A percentile compares a stretch with the other conserved stretches of the same genome.
Conservation (phyloP, 208 protist genomes). For the Leptomonas seymouri region DNA sequence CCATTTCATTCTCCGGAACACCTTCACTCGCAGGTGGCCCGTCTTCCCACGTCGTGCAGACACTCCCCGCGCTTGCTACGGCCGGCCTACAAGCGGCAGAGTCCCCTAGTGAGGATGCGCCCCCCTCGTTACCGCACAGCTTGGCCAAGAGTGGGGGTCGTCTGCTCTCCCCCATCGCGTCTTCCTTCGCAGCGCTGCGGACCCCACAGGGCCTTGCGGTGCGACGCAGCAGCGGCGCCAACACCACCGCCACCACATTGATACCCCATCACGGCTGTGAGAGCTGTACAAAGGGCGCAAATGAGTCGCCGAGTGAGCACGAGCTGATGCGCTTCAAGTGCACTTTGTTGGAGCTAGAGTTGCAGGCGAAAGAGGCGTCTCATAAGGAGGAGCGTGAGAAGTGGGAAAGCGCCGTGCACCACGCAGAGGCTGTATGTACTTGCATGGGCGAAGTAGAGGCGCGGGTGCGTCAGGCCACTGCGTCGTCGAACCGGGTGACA, state of each 20-base stretch:
- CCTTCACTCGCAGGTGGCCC: not conserved
- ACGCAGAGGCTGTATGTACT: constrained; percentile 7
- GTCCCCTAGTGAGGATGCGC: not conserved
- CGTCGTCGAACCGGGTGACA: constrained; percentile 12
- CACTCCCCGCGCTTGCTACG: not conserved
- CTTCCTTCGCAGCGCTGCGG: constrained; percentile 3
- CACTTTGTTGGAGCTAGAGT: constrained; percentile 23
- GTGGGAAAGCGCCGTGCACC: constrained; percentile 17
- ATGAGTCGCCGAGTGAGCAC: not conserved
- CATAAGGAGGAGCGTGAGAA: constrained; percentile 11
- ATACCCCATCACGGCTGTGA: not conserved
- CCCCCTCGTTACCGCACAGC: not conserved
- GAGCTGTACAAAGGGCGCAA: not conserved
- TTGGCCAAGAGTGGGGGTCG: not conserved
- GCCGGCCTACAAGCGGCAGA: not conserved
- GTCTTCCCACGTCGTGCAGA: not conserved
- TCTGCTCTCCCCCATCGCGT: constrained; percentile 6
- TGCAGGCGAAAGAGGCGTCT: constrained; percentile 15
- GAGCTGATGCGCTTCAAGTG: constrained; percentile 23
- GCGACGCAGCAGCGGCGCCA: not conserved
- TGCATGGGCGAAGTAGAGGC: constrained; percentile 27
- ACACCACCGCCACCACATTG: not conserved
- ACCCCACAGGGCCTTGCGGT: constrained; percentile 17
- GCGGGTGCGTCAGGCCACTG: constrained; percentile 10
- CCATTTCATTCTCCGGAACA: not conserved